Conservation (phyloP, 2,329 filamentous ascomycete species). For the Verticillium albo-atrum region DNA sequence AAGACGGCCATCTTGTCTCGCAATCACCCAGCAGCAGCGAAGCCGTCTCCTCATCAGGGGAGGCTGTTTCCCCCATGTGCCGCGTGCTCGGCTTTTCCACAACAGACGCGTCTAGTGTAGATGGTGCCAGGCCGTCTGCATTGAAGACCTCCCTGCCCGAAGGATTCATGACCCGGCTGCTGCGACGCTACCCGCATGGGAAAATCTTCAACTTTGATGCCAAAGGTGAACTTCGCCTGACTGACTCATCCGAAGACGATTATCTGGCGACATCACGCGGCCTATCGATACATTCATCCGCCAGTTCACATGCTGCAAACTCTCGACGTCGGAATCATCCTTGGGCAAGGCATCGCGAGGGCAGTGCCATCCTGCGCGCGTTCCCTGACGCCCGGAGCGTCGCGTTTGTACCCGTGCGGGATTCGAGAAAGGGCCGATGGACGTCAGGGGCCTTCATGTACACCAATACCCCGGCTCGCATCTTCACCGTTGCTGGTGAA, state of each 20-base stretch:
- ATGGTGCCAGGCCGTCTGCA: neutral
- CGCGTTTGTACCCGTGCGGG: conserved; percentile 31
- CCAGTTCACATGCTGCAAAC: neutral
- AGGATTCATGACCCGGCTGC: conserved; percentile 32
- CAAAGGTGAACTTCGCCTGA: conserved; percentile 26
- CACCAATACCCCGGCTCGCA: conserved; percentile 27
- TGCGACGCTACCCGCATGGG: conserved; percentile 41
- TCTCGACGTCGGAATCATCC: neutral
- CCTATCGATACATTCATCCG: conserved; percentile 1
- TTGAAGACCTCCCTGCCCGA: conserved; percentile 25
- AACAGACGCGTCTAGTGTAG: neutral
- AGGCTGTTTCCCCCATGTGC: conserved; percentile 12
- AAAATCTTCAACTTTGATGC: conserved; percentile 40
- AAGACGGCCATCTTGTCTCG: conserved; percentile 1
- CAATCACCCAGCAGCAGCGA: conserved; percentile 15
- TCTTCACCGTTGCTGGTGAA: conserved; percentile 14
- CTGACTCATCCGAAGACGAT: conserved; percentile 19
- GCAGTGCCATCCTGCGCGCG: conserved; percentile 23
- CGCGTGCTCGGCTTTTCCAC: neutral
- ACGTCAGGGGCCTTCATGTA: conserved; percentile 35
- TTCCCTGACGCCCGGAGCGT: conserved; percentile 34
- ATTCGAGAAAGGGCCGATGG: conserved; percentile 26
- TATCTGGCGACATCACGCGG: neutral
- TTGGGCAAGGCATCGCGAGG: conserved; percentile 19
- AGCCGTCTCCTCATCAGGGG: conserved; percentile 22